Conservation (phyloP, 2,329 filamentous ascomycete genomes). For the Aspergillus tamarii region DNA sequence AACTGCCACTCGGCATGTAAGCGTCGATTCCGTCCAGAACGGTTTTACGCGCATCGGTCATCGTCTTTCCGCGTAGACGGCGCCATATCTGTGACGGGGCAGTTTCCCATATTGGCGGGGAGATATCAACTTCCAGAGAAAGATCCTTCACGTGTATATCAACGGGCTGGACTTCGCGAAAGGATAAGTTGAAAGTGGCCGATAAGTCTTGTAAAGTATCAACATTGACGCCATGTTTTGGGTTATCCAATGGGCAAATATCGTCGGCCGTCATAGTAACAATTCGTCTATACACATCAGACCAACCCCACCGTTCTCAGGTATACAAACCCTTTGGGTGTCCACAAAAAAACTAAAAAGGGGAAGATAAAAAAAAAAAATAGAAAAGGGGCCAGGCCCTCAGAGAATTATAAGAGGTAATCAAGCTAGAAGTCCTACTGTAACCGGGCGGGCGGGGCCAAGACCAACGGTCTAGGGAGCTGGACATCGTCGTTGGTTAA, state of each 20-base stretch:
- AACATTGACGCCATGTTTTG: conserved; percentile 12
- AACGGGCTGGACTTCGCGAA: conserved; percentile 45
- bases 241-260: conserved; percentile 7
- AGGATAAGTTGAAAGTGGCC: conserved; percentile 36
- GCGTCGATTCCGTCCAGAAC: conserved; percentile 68
- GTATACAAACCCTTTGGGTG: conserved; percentile 4
- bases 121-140: conserved; percentile 37
- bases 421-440: neutral
- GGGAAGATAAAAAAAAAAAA: conserved; percentile 1
- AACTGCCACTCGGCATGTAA: conserved; percentile 64
- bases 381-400: neutral
- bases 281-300: neutral
- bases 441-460: neutral
- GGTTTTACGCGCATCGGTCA: conserved; percentile 37
- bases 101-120: conserved; percentile 37
- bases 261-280: neutral
- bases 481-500: neutral
- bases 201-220: conserved; percentile 15
- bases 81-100: conserved; percentile 36
- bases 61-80: conserved; percentile 32
- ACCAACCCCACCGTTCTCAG: neutral
- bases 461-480: neutral
- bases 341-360: conserved; percentile 19
- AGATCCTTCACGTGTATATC: conserved; percentile 41
- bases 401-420: neutral